Evolutionary conservation across 345 rosid genomes (phyloP), one percentile per base, ranked within the genome.

Genomic region (Euphorbia lathyris): DNA sequence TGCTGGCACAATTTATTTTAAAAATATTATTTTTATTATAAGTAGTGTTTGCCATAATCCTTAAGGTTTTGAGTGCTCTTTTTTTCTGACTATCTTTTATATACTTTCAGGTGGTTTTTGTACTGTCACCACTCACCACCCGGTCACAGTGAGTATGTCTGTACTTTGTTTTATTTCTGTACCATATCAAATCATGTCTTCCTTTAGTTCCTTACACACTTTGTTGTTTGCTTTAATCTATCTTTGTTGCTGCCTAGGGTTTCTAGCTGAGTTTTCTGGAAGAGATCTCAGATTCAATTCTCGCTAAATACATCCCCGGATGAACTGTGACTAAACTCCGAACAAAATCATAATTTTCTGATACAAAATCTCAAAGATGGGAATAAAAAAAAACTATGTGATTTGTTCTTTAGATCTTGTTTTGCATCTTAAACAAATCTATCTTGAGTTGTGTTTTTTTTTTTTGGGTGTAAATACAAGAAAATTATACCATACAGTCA

Each of bases 61-160:
- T 40, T 40, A 40, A 40, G 43, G 43, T 40, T 40, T 5, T 40
- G 70, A 48, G 59, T 32, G 20, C 11, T 29, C 23, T 70, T 68
- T 69, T 67, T 66, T 2, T 40, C 25, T 47, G 64, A 55, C 76
- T 67, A 65, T 23, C 70, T 66, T 66, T 66, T 48, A 4, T 40
- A 5, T 40, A 4, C 6, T 22, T 55, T 65, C 69, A 59, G 72
- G 45, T 20, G 65, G 2, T 55, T 51, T 25, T 71, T 38, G 43
- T 65, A 68, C 75, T 52, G 65, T 29, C 66, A 61, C 53, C 74
- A 52, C 69, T 29, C 66, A 61, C 47, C 74, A 43, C 69, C 81
- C 43, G 71, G 57, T 53, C 53, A 67, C 58, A 63, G 77, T 59
- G 38, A 75, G 73, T 67, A 72, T 83, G 79, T 81, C 83, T 76